Conservation (phyloP, 2,329 filamentous ascomycete species). For the Stachybotrys chlorohalonatus region DNA sequence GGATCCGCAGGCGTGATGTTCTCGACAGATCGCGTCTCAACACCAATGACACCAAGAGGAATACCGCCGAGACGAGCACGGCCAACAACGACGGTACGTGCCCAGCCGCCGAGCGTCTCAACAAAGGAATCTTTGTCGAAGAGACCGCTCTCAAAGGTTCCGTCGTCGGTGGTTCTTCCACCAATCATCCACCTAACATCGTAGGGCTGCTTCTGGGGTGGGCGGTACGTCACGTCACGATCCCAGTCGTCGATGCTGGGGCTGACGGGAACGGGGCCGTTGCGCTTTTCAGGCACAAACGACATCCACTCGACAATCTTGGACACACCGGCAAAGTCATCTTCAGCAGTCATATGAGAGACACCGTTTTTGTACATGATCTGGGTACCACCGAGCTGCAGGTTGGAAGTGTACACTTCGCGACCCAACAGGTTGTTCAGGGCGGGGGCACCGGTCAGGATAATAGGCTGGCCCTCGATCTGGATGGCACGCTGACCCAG, state of each 20-base stretch:
- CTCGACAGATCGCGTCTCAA: conserved; percentile 92
- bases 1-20: conserved; percentile 95
- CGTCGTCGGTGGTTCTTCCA: conserved; percentile 69
- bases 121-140: conserved; percentile 97
- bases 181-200: conserved; percentile 91
- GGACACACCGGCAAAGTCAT: conserved; percentile 95
- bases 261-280: conserved; percentile 84
- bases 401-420: conserved; percentile 97
- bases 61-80: conserved; percentile 95
- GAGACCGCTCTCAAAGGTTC: conserved; percentile 70
- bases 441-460: conserved; percentile 91
- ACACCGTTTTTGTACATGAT: conserved; percentile 99
- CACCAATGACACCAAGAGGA: conserved; percentile 94
- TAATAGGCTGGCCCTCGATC: conserved; percentile 97
- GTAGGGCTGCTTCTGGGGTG: conserved; percentile 73
- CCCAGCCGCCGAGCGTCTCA: conserved; percentile 94
- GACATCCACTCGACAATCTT: conserved; percentile 99
- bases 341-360: conserved; percentile 94
- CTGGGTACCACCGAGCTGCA: conserved; percentile 98
- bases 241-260: conserved; percentile 84
- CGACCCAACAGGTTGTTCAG: conserved; percentile 97
- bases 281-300: conserved; percentile 92
- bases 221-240: conserved; percentile 79
- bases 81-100: conserved; percentile 90
- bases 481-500: conserved; percentile 97